Evolutionary conservation across 1,139 yeast species (phyloP), one percentile per base, ranked within the genome.

Genomic region (Diutina pseudorugosa): DNA sequence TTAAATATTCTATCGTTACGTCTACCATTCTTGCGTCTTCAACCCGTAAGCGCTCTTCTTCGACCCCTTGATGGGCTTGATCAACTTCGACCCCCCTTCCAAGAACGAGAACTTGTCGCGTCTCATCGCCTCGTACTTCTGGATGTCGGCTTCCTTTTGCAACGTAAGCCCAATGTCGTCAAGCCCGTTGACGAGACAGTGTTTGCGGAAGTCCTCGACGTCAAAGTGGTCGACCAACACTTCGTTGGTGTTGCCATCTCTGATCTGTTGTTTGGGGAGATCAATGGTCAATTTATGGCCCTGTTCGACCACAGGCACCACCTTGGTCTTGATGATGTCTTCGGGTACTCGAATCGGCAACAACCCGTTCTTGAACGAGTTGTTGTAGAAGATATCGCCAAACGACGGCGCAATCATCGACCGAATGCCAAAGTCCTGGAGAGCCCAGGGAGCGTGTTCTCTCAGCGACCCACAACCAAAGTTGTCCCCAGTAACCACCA

Each of bases 401-500:
- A 91, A 93, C 1, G 97, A 89, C 55, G 98, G 98, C 4, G 98
- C 98, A 69, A 93, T 90, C 65, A 93, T 86, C 58, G 93, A 85
- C 68, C 87, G 84, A 68, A 93, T 90, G 67, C 98, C 98, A 63
- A 93, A 93, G 71, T 93, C 98, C 63, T 89, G 91, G 59, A 93
- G 78, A 3, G 98, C 98, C 98, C 98, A 93, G 55, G 98, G 98
- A 23, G 98, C 98, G 64, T 93, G 98, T 69, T 93, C 98, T 77
- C 98, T 88, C 5, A 97, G 90, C 47, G 98, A 91, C 62, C 98
- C 98, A 75, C 98, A 93, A 59, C 98, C 98, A 66, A 93, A 93
- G 74, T 93, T 93, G 67, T 88, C 95, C 67, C 98, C 98, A 51
- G 95, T 83, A 57, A 91, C 96, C 59, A 91, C 85, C 60, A 93